These are phyloP conservation scores for Xanthoconium separans DNA, from an alignment of 1,284 basidiomycete species.

Conservation along the genomic window DNA sequence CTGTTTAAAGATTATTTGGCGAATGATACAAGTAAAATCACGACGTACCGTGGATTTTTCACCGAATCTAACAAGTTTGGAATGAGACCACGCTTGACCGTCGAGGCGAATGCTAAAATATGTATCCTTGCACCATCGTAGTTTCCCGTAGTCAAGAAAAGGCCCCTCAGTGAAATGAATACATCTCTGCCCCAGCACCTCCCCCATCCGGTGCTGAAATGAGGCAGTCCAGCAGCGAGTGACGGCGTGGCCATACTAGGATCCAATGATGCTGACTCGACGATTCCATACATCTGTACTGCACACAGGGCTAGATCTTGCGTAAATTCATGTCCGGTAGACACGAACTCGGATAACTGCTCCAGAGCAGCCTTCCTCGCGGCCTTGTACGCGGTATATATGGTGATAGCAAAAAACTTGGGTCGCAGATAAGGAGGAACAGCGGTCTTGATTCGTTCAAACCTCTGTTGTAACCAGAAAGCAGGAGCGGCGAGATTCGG, in stretches of 20 bases:
- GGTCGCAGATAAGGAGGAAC: conserved; percentile 87
- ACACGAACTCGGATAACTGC: conserved; percentile 84
- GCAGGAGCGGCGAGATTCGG: conserved; percentile 72
- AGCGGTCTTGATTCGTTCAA: conserved; percentile 71
- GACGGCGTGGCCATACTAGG: conserved; percentile 70
- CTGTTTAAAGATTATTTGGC: conserved; percentile 35
- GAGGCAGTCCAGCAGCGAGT: conserved; percentile 91
- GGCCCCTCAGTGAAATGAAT: conserved; percentile 88
- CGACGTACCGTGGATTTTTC: conserved; percentile 71
- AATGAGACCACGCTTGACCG: conserved; percentile 85
- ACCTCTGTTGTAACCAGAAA: conserved; percentile 81
- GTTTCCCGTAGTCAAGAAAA: conserved; percentile 92
- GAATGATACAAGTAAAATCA: conserved; percentile 5
- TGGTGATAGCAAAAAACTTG: conserved; percentile 89
- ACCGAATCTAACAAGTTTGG: conserved; percentile 91
- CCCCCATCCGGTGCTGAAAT: conserved; percentile 90
- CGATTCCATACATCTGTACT: conserved; percentile 90
- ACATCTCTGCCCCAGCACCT: conserved; percentile 97
- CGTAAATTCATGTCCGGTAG: conserved; percentile 83
- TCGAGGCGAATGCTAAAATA: conserved; percentile 87
- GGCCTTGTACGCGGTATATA: conserved; percentile 89
- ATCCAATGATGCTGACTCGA: conserved; percentile 85
- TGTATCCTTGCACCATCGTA: conserved; percentile 83
- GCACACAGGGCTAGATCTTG: conserved; percentile 85
- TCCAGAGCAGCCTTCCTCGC: conserved; percentile 79